Base-by-base conservation (phyloP, 495 filamentous ascomycete species). In the Penicillium taxi region DNA sequence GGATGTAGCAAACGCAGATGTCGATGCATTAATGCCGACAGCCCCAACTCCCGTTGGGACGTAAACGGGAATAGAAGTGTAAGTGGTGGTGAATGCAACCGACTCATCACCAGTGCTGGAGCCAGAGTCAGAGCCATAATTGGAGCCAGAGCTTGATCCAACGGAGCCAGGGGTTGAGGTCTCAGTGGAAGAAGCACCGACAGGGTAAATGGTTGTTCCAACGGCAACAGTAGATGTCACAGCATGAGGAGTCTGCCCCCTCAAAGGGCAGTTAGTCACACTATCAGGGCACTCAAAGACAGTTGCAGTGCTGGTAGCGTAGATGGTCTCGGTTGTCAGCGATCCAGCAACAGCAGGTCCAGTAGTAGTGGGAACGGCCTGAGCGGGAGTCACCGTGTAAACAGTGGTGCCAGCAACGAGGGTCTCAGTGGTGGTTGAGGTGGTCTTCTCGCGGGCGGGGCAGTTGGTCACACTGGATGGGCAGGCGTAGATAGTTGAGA, bases 391-490 rank as follows among this genome's bases (percentile, higher is more conserved):
- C 9, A 35, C 20, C 19, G 32, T 19, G 32, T 22, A 35, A 15
- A 35, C 17, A 5, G 42, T 40, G 5, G 46, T 49, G 6, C 37
- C 32, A 5, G 32, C 39, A 26, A 49, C 42, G n/a, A 49, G 15
- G 4, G 46, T 46, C 37, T 49, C 46, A 5, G 37, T 49, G 11
- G 42, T 32, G 15, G 37, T 35, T 17, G 37, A 43, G 13, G 46
- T 49, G 0, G 37, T 46, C 26, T 41, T 39, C 16, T 41, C 41
- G 11, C 36, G 20, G 12, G 46, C 46, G 24, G 46, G 46, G 37
- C 46, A 49, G 37, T 41, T 23, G 12, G 42, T 49, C 1, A 49
- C 36, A 17, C 42, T 41, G n/a, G 37, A 36, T 5, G 46, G 42
- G 18, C 46, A 49, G 12, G 43, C 37, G 21, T 41, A 45, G 6